phyloP scores from a whole-genome alignment of 2,329 filamentous ascomycete genomes.

The Ceratocystis diversiconidia region DNA sequence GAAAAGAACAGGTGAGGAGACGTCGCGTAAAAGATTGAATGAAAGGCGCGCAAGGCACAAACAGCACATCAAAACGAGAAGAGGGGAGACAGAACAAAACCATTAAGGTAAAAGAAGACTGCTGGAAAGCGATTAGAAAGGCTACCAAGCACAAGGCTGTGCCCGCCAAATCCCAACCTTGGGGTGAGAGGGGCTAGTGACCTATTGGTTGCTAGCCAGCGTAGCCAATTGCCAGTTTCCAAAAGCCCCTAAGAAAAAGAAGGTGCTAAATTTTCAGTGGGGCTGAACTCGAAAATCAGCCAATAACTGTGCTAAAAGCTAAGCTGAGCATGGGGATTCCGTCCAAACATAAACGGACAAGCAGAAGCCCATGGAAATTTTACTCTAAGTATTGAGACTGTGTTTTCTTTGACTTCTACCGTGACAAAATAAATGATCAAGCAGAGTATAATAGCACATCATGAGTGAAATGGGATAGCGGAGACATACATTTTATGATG shows the following conservation, averaged over 20 bases:
- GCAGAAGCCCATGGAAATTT: background rate
- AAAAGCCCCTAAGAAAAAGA: background rate
- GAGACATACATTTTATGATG: too few relatives aligned
- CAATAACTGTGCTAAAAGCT: background rate
- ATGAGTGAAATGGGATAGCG: too few relatives aligned
- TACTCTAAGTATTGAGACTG: background rate
- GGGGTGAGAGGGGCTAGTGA: too few relatives aligned
- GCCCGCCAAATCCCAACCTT: background rate
- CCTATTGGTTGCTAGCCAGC: background rate
- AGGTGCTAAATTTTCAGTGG: background rate
- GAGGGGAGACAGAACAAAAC: background rate
- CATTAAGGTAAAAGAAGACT: background rate
- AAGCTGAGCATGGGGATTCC: background rate
- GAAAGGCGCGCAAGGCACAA: conserved; percentile 4
- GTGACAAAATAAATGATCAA: too few relatives aligned
- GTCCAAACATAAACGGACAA: background rate
- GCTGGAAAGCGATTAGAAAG: background rate
- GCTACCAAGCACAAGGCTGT: background rate
- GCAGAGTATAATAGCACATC: too few relatives aligned
- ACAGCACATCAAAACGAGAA: background rate
- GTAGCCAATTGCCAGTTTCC: background rate
- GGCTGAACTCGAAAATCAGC: background rate
- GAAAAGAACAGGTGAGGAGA: background rate
- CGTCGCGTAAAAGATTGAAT: conserved; percentile 9
- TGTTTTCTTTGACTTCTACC: too few relatives aligned